Evolutionary conservation across 2,329 filamentous ascomycete genomes (phyloP), one percentile per base, ranked within the genome.

Genomic region (Fusarium mundagurra): DNA sequence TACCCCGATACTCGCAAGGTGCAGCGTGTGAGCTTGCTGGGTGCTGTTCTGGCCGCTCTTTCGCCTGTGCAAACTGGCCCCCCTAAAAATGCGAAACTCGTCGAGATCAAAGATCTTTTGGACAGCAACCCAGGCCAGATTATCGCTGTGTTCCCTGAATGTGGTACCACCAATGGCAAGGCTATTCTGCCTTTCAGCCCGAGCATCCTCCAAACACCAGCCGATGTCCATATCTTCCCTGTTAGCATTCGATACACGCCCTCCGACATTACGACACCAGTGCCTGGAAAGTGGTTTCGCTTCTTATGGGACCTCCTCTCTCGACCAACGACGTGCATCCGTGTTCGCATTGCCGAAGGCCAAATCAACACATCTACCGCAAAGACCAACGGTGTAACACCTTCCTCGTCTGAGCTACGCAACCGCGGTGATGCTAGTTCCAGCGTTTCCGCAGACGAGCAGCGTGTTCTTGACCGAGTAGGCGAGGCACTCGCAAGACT

Each of bases 81-180:
- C 5, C 83, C 87, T 1, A 80, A 81, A 4, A 81, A 81, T 8
- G 83, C 86, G 14, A 85, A 83, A 34, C 84, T 94, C 39, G 89
- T 91, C 33, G 89, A 91, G 69, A 80, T 95, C 50, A 84, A 86
- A 29, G 86, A 88, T 3, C 87, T 98, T 9, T 81, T 95, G 17
- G 83, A 86, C 38, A 86, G 88, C 66, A 89, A 97, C 80, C 94
- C 94, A 0, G 87, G 89, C 65, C 91, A 94, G 51, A 90, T 94
- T 67, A 89, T 98, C 71, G 94, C 92, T 71, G 91, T 98, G 4
- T 98, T 98, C 81, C 96, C 96, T 18, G 96, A 99, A 84, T 96
- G 93, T 83, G 96, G 93, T 9, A 97, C 96, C 2, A 98, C 94
- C 50, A 99, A 99, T 80, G 96, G 96, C 71, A 92, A 94, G 76